Evolutionary conservation across 352 stramenopile species (phyloP), one percentile per base, ranked within the genome.

Genomic region (Phytophthora megakarya): DNA sequence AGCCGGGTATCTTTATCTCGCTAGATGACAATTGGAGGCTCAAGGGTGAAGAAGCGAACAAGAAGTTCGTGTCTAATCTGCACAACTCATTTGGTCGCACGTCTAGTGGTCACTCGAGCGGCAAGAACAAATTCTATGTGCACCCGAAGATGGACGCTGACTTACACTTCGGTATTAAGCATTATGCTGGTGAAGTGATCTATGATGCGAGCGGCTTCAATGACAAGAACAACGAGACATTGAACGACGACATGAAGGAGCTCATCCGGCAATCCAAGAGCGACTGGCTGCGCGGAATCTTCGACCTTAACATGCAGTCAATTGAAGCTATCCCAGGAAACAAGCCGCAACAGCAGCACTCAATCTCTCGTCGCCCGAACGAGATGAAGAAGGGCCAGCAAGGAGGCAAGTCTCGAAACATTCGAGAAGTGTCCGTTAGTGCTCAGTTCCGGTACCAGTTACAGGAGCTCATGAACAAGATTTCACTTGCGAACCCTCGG

Each of bases 191-290:
- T 26, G 93, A 98, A 64, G 96, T 99, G 13, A 92, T 97, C 37
- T 99, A 99, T 78, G 97, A 97, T 61, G 96, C 92, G 0, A 98
- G 88, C 59, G 94, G 94, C 28, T 99, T 99, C 71, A 97, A 99
- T 26, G 97, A 99, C 68, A 99, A 99, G 77, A 99, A 99, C 86
- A 98, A 98, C 56, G 97, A 99, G 70, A 98, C 92, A 46, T 63
- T 99, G 60, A 97, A 97, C 60, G 90, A 97, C 61, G 92, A 97
- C 52, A 96, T 96, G 88, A 96, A 96, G 73, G 90, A 97, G 57
- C 71, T 98, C 11, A 92, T 97, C 48, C 89, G 95, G 12, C 79
- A 94, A 65, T 95, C 84, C 5, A 67, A 75, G 53, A 95, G 81
- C 48, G 79, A 89, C 33, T 96, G 86, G 86, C 79, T 96, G 54